Conservation (phyloP, 805 yeast genomes). For the Pachysolen tannophilus region DNA sequence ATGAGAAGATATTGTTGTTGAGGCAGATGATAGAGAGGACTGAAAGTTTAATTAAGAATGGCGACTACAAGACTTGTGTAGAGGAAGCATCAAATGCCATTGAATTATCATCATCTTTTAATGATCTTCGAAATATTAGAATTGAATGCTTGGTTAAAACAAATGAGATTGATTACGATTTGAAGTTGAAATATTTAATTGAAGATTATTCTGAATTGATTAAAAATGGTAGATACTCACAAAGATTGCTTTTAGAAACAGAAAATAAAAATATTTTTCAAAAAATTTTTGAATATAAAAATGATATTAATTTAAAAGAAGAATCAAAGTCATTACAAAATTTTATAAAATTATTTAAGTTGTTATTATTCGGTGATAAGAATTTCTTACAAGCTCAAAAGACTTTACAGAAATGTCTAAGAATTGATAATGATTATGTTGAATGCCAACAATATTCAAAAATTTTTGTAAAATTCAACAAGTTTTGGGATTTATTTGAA, state of each 20-base stretch:
- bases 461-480: constrained; percentile 37
- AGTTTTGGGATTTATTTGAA: constrained; percentile 30
- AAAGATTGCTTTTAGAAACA: background rate
- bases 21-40: constrained; percentile 5
- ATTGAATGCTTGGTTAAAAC: constrained; percentile 18
- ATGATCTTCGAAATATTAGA: constrained; percentile 26
- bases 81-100: constrained; percentile 25
- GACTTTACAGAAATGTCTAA: constrained; percentile 47
- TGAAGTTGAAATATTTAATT: constrained; percentile 14
- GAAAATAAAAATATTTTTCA: constrained; percentile 8
- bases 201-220: constrained; percentile 17
- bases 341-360: constrained; percentile 18
- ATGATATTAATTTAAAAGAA: too few relatives aligned
- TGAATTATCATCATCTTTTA: constrained; percentile 35
- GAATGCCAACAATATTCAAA: constrained; percentile 52
- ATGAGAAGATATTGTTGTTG: constrained; percentile 12
- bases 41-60: constrained; percentile 7
- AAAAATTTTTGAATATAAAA: background rate
- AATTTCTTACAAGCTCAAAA: constrained; percentile 11
- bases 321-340: constrained; percentile 9
- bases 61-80: constrained; percentile 20
- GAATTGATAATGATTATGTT: constrained; percentile 65
- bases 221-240: constrained; percentile 5
- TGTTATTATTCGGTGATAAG: constrained; percentile 20
- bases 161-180: constrained; percentile 10